Conservation (phyloP, 495 filamentous ascomycete genomes). For the Aspergillus bertholletiae region DNA sequence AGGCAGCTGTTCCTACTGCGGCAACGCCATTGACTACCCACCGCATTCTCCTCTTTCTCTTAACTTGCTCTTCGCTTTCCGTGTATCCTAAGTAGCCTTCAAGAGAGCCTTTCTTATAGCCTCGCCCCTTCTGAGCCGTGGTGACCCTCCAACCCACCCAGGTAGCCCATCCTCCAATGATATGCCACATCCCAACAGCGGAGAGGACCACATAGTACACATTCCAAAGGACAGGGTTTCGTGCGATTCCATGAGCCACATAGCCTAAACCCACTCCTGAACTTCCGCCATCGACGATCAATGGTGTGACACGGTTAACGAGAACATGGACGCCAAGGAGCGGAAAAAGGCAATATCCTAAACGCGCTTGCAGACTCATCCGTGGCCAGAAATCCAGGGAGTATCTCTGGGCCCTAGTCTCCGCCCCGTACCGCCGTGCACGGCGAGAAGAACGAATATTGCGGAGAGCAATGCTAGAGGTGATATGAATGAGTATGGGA, state of each 20-base stretch:
- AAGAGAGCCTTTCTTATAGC: constrained; percentile 33
- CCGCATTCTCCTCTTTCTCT: constrained; percentile 57
- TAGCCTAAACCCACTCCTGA: constrained; percentile 77
- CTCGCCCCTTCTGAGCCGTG: constrained; percentile 31
- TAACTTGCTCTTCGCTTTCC: constrained; percentile 37
- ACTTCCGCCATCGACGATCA: constrained; percentile 75
- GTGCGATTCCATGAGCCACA: constrained; percentile 80
- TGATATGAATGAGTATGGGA: constrained; percentile 47
- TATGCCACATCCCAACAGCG: constrained; percentile 67
- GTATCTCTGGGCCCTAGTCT: constrained; percentile 36
- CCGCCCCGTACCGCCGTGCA: constrained; percentile 65
- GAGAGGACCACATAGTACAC: constrained; percentile 66
- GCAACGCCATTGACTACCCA: constrained; percentile 63
- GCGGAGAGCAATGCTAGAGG: constrained; percentile 71
- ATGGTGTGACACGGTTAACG: constrained; percentile 68
- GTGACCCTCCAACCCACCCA: constrained; percentile 61
- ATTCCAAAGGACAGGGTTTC: constrained; percentile 61
- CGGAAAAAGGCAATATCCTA: constrained; percentile 64
- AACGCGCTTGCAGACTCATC: constrained; percentile 58
- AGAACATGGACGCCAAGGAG: constrained; percentile 65
- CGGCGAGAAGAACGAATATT: constrained; percentile 66
- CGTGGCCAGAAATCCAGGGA: constrained; percentile 58
- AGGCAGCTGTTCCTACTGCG: constrained; percentile 55
- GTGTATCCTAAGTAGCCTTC: constrained; percentile 34
- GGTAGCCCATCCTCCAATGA: constrained; percentile 76